phyloP scores from a whole-genome alignment of 2,329 filamentous ascomycete genomes.

The Botrytis hyacinthi region DNA sequence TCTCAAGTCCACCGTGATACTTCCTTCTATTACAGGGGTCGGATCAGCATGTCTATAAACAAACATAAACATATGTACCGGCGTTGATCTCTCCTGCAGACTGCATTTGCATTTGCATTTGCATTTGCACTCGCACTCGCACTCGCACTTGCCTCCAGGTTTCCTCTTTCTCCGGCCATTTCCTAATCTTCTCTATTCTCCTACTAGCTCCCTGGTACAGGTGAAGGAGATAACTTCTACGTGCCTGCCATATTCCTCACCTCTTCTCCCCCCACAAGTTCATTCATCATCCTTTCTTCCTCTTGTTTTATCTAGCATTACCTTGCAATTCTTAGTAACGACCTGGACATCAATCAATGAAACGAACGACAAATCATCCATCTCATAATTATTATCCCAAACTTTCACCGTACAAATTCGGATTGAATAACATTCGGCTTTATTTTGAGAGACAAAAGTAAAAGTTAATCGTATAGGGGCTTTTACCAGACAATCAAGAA shows the following conservation, averaged over 20 bases:
- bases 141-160: no score
- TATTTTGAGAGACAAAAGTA: neutral
- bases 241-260: neutral
- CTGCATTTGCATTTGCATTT: neutral
- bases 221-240: neutral
- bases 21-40: neutral
- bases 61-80: conserved; percentile 12
- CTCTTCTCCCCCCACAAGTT: neutral
- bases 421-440: neutral
- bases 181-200: neutral
- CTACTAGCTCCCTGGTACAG: no score
- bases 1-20: neutral
- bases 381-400: neutral
- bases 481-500: neutral
- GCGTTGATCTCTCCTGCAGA: conserved; percentile 11
- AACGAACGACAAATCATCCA: neutral
- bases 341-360: neutral
- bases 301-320: neutral
- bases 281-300: neutral
- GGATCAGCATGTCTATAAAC: neutral
- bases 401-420: neutral
- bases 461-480: neutral
- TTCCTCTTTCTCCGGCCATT: neutral
- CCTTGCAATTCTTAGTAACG: neutral
- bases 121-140: no score